These are phyloP conservation scores for Nannochloris sp. DNA, from an alignment of 139 green algal genomes.

Conservation along the genomic window DNA sequence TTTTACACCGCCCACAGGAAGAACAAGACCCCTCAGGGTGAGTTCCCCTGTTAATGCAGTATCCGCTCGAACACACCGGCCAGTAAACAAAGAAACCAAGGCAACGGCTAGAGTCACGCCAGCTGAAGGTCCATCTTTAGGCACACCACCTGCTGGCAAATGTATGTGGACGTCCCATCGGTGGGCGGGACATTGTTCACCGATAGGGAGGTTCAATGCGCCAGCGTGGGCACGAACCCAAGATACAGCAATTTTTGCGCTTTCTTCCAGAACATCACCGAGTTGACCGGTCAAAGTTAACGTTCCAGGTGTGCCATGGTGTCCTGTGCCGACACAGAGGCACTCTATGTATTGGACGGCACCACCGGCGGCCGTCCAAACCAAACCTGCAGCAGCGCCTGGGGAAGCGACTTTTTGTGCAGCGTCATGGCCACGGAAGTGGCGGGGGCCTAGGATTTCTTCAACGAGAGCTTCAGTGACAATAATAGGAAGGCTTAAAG, in stretches of 20 bases:
- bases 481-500: conserved; percentile 3
- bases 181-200: conserved; percentile 5
- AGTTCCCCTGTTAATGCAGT: conserved; percentile 83
- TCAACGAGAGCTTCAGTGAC: conserved; percentile 57
- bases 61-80: conserved; percentile 34
- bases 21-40: conserved; percentile 84
- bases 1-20: conserved; percentile 90
- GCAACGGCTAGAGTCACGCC: conserved; percentile 86
- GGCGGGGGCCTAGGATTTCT: conserved; percentile 55
- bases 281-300: conserved; percentile 67
- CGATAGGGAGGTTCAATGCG: conserved; percentile 7
- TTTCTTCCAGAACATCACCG: conserved; percentile 94
- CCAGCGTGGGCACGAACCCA: conserved; percentile 58
- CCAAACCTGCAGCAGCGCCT: conserved; percentile 92
- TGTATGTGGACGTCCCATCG: conserved; percentile 79
- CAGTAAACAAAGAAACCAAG: conserved; percentile 82
- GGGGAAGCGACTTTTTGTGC: conserved; percentile 16
- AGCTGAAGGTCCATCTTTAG: conserved; percentile 89
- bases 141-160: conserved; percentile 78
- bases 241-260: conserved; percentile 81
- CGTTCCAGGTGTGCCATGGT: conserved; percentile 25
- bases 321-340: conserved; percentile 48
- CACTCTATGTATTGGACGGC: conserved; percentile 84
- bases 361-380: conserved; percentile 94
- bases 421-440: conserved; percentile 21